phyloP scores from a whole-genome alignment of 441 rosid species.

The Adansonia madagascariensis region DNA sequence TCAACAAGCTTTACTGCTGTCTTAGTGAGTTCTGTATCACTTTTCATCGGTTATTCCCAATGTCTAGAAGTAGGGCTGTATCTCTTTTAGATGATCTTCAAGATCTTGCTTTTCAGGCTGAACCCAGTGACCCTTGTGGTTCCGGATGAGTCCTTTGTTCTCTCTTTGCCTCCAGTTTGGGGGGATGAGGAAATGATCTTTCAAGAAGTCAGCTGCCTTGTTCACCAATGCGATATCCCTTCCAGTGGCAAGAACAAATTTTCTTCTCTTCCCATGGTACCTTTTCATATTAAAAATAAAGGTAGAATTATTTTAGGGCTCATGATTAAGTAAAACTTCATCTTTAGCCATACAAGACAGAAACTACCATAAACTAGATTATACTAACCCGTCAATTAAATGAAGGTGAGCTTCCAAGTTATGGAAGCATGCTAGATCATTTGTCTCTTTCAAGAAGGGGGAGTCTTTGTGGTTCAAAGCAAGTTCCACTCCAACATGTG shows the following conservation, averaged over 20 bases:
- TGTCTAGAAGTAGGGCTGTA: not conserved
- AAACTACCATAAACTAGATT: not conserved
- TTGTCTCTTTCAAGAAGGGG: constrained; percentile 25
- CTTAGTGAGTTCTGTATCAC: not conserved
- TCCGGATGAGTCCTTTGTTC: not conserved
- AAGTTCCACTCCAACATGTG: constrained; percentile 29
- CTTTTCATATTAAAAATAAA: not conserved
- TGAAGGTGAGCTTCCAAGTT: constrained; percentile 9
- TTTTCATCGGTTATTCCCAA: not conserved
- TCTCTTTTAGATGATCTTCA: not conserved
- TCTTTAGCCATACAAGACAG: not conserved
- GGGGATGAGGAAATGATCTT: not conserved
- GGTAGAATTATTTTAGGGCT: not conserved
- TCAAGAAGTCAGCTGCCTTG: constrained; percentile 7
- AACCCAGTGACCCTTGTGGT: not conserved
- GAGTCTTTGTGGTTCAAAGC: constrained; percentile 26
- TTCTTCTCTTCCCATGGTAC: not conserved
- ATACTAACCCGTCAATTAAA: not conserved
- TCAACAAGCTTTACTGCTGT: not conserved
- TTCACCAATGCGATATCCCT: constrained; percentile 6
- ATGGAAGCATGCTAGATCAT: not conserved
- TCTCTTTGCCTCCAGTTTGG: not conserved
- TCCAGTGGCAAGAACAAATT: not conserved
- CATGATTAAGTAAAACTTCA: not conserved
- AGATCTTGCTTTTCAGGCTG: not conserved